Percentiles rank a stretch among this genome's conserved stretches.
Conservation (phyloP, 148 eudicot species). For the Tetragonia tetragonoides region DNA sequence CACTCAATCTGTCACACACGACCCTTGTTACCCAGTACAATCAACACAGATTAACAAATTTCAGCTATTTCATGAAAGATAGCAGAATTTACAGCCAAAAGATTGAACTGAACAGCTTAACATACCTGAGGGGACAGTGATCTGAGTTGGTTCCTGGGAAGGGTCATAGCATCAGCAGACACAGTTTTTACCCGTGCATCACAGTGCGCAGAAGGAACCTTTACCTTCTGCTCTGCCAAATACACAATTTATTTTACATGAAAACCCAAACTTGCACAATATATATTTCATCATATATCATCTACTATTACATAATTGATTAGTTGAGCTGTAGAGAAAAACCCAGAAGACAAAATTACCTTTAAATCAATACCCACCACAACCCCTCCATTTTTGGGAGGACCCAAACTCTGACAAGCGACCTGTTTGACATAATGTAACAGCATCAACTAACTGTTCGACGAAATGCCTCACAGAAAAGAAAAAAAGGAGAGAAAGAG, state of each 20-base stretch:
- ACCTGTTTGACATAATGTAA: conserved; percentile 34
- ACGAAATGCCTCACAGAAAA: conserved; percentile 26
- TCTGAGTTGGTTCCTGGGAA: conserved; percentile 58
- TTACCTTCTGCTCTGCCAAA: conserved; percentile 82
- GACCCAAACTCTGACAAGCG: conserved; percentile 85
- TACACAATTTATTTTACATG: conserved; percentile 3
- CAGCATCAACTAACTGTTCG: conserved; percentile 21
- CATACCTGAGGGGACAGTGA: conserved; percentile 77
- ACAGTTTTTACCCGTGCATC: conserved; percentile 83
- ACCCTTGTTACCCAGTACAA: too few species aligned
- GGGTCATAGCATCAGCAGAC: conserved; percentile 71
- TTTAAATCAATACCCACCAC: conserved; percentile 80
- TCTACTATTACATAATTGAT: neutral
- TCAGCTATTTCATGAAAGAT: neutral
- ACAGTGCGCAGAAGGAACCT: conserved; percentile 73
- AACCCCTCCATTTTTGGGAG: conserved; percentile 60
- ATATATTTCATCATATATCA: neutral
- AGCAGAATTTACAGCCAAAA: neutral
- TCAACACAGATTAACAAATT: too few species aligned
- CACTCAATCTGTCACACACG: neutral
- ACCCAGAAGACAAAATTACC: conserved; percentile 37
- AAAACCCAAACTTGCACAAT: neutral
- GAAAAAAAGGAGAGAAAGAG: neutral
- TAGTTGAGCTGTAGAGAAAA: neutral
- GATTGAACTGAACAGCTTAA: neutral